Base-by-base conservation (phyloP, 2,329 filamentous ascomycete genomes). In the Xylariaceae sp. region DNA sequence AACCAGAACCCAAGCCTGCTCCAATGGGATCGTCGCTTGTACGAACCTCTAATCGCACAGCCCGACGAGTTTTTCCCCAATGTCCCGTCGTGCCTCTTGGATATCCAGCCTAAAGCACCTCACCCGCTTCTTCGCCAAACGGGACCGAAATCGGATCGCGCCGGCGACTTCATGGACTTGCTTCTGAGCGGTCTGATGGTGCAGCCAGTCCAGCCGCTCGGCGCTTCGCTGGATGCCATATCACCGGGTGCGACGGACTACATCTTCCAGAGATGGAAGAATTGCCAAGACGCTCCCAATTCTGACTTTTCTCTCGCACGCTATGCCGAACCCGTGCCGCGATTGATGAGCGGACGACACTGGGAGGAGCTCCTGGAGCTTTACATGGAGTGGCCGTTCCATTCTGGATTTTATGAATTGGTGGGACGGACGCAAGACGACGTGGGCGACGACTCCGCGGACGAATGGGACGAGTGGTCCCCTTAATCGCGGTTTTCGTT, bases 301-400 rank as follows among this genome's bases (percentile, higher is more conserved):
- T 83, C 84, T 1, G 85, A 83, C 0, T 68, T 73, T 4, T 45
- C 68, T 45, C 71, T 72, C 44, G 13, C 71, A 56, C 76, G 76
- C 2, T 64, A 74, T 10, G 74, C 75, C 1, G 72, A 76, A 57
- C 55, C 87, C 39, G 69, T 71, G 0, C 74, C 80, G 4, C 73
- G 85, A 3, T 69, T 73, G 30, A 64, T 89, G 59, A 84, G 80
- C 49, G 71, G 76, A 64, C 67, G 69, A 11, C 85, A 88, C 76
- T 77, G 85, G 70, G 69, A 77, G 15, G 82, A 87, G 61, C 73
- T 90, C 13, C 61, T 85, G 3, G 76, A 82, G 64, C 79, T 80
- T 0, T 90, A 84, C 78, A 77, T 83, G 71, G 74, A 80, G 54
- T 90, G 87, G 87, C 86, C 86, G 0, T 89, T 88, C 64, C 72